Evolutionary conservation across 306 rosid species (phyloP).

Genomic region (Cucurbita maxima): DNA sequence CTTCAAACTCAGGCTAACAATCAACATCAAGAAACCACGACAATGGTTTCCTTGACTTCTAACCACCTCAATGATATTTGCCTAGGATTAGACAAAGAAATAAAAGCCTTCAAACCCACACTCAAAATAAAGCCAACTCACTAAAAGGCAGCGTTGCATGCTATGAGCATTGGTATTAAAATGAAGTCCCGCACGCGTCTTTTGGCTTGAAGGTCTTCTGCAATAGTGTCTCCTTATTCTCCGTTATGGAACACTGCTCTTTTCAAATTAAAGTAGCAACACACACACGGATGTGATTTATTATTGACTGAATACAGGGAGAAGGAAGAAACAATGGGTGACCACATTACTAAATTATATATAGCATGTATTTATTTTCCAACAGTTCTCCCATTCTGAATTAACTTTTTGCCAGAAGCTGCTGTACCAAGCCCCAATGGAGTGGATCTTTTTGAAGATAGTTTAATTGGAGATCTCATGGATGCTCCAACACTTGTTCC

Average conservation of each 20-base stretch:
- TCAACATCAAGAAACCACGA: too few relatives aligned
- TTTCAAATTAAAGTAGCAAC: neutral
- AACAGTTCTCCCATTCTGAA: constrained; percentile 5
- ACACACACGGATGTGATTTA: neutral
- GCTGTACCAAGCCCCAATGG: constrained; percentile 49
- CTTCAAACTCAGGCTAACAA: too few relatives aligned
- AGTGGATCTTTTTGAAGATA: constrained; percentile 69
- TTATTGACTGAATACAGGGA: neutral
- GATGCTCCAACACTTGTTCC: constrained; percentile 65
- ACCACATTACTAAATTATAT: neutral
- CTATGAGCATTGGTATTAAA: too few relatives aligned
- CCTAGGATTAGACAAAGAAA: too few relatives aligned
- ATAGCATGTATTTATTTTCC: neutral
- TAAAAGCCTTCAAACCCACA: too few relatives aligned
- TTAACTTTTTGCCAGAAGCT: constrained; percentile 44
- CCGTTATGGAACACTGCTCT: neutral
- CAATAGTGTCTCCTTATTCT: too few relatives aligned
- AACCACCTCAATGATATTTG: too few relatives aligned
- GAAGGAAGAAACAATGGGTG: neutral
- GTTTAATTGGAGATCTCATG: constrained; percentile 76
- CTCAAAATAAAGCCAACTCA: too few relatives aligned
- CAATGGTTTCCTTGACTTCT: too few relatives aligned
- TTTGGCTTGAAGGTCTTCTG: too few relatives aligned
- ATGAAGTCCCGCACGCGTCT: too few relatives aligned
- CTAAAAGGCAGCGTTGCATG: too few relatives aligned